Base-by-base conservation (phyloP, 805 yeast genomes). In the Wickerhamiella parazyma region DNA sequence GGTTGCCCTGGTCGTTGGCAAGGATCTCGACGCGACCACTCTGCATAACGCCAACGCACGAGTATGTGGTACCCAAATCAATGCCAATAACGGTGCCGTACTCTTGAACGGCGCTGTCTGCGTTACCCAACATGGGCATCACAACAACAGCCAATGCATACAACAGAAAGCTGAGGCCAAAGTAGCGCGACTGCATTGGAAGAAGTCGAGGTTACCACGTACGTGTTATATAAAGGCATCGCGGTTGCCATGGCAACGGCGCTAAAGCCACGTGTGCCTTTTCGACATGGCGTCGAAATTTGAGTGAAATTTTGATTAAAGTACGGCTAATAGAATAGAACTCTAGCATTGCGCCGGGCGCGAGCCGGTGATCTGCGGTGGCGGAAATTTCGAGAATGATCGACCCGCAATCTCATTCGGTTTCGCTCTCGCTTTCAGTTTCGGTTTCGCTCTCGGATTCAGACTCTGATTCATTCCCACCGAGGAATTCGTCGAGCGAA, bases 51-150 rank as follows among this genome's bases (percentile, higher is more conserved):
- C 95, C 96, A 45, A 87, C 96, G 77, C 96, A 87, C 1, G 95
- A 86, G 69, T 87, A 87, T 2, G 96, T 87, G 49, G 96, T 87
- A 64, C 98, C 98, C 68, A 89, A 74, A 71, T 89, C 97, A 60
- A 89, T 89, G 68, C 97, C 94, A 54, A 83, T 82, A 38, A 81
- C 89, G 34, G 68, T 62, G 29, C 68, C 68, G 46, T 64, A 63
- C 54, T 54, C 58, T 43, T 60, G 61, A 35, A 60, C 65, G 43
- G 63, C 66, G 14, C 49, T 24, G 41, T 53, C 57, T 17, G 61
- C 65, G 34, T 55, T 33, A 36, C 59, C 54, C 38, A 59, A 18
- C 48, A 63, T 54, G 12, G 68, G 68, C 47, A 61, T 57, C 46
- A 54, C 48, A 44, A 62, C 48, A 33, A 64, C 56, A 37, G 57